Conservation (phyloP, 2,329 filamentous ascomycete species). For the Apiospora marii region DNA sequence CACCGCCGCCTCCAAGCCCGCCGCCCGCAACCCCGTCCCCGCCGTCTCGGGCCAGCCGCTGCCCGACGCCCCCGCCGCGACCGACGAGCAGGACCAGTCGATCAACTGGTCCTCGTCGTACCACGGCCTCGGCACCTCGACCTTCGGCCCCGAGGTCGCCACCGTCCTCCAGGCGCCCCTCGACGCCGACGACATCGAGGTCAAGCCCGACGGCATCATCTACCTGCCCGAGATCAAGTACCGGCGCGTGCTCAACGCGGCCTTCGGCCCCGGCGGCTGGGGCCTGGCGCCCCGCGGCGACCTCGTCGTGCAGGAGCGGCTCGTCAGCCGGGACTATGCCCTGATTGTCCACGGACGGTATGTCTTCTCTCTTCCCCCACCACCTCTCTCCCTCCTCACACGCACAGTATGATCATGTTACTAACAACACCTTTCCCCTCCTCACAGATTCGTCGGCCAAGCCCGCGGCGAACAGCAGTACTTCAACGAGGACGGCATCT, state of each 20-base stretch:
- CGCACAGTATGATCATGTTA: background rate
- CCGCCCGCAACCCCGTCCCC: slow-evolving; percentile 36
- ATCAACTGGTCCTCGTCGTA: slow-evolving; percentile 86
- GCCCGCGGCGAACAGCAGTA: slow-evolving; percentile 95
- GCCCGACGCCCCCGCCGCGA: slow-evolving; percentile 36
- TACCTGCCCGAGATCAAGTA: slow-evolving; percentile 99
- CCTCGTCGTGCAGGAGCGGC: slow-evolving; percentile 81
- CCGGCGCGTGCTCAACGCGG: slow-evolving; percentile 84
- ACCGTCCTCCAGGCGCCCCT: slow-evolving; percentile 74
- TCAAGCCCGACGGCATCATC: slow-evolving; percentile 96
- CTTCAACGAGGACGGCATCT: slow-evolving; percentile 88
- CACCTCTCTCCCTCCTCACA: slow-evolving; percentile 13
- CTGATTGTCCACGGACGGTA: slow-evolving; percentile 88
- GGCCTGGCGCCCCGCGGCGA: slow-evolving; percentile 89
- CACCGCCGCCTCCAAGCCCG: slow-evolving; percentile 25
- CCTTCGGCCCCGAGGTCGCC: slow-evolving; percentile 75
- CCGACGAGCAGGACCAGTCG: slow-evolving; percentile 30
- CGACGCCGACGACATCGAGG: slow-evolving; percentile 81
- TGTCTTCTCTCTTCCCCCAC: slow-evolving; percentile 38
- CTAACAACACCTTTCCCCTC: background rate
- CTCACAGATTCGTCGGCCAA: slow-evolving; percentile 81
- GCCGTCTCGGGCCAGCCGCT: slow-evolving; percentile 40
- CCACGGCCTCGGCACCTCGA: slow-evolving; percentile 75
- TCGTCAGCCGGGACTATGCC: slow-evolving; percentile 90
- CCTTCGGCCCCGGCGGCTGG: slow-evolving; percentile 96